Conservation (phyloP, 2,329 filamentous ascomycete genomes). For the Colletotrichum cordylinicola region DNA sequence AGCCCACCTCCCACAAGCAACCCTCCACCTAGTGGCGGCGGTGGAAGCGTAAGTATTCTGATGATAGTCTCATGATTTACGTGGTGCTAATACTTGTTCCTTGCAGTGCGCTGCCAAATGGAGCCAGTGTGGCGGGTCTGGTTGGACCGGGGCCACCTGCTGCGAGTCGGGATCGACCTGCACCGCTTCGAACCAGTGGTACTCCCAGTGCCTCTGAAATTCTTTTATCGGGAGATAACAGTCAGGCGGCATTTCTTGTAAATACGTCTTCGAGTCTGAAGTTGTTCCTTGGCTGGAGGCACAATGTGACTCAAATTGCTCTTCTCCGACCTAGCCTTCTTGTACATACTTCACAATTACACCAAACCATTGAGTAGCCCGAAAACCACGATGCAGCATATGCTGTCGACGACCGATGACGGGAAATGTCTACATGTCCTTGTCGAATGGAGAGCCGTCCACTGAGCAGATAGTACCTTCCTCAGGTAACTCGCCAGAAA, state of each 20-base stretch:
- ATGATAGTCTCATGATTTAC: rapidly evolving
- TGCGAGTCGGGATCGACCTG: constrained; percentile 28
- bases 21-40: constrained; percentile 1
- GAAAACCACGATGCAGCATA: too few relatives aligned
- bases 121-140: constrained; percentile 28
- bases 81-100: rapidly evolving
- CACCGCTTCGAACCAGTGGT: constrained; percentile 27
- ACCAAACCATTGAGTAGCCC: not conserved
- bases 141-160: constrained; percentile 29
- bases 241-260: not conserved
- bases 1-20: not conserved
- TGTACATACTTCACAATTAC: not conserved
- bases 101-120: constrained; percentile 24
- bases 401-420: not conserved
- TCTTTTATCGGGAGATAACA: not conserved
- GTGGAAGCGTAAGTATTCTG: not conserved
- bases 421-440: not conserved
- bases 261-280: not conserved
- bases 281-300: not conserved
- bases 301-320: rapidly evolving
- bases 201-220: constrained; percentile 27
- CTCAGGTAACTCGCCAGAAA: not conserved
- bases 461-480: not conserved
- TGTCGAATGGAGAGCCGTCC: not conserved
- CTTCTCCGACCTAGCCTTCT: not conserved